Percentiles rank a stretch among this genome's conserved stretches.
phyloP scores from a whole-genome alignment of 805 yeast species.

The Sungouiella blattae region DNA sequence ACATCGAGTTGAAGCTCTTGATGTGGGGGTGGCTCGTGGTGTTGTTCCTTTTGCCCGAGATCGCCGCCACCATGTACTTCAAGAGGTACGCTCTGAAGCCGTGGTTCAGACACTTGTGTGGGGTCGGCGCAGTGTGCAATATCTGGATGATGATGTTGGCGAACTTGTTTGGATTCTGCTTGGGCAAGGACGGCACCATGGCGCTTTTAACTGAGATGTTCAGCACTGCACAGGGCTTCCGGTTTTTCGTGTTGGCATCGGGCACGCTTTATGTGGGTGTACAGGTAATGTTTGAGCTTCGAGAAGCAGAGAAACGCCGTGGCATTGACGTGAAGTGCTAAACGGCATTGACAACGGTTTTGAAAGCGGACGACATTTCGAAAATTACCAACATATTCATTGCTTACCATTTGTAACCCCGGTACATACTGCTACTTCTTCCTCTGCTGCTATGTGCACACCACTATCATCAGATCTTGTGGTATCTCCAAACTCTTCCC shows the following conservation, averaged over 20 bases:
- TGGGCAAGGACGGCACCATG: constrained; percentile 82
- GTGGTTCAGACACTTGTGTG: constrained; percentile 83
- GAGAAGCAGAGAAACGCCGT: constrained; percentile 79
- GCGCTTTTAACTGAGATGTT: constrained; percentile 67
- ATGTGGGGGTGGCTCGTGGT: constrained; percentile 97
- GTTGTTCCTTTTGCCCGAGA: constrained; percentile 82
- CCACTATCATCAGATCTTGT: not conserved
- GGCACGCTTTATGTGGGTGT: constrained; percentile 72
- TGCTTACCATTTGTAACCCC: not conserved
- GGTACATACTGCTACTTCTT: not conserved
- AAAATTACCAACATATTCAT: not conserved
- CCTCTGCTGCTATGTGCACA: not conserved
- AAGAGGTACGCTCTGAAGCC: constrained; percentile 41
- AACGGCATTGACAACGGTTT: no score
- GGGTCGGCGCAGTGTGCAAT: constrained; percentile 81
- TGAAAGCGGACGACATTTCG: no score
- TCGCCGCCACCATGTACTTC: constrained; percentile 51
- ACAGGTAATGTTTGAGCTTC: constrained; percentile 90
- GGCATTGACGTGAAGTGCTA: constrained; percentile 82
- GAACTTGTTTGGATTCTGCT: constrained; percentile 89
- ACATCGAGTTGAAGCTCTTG: constrained; percentile 78
- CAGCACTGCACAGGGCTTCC: constrained; percentile 64
- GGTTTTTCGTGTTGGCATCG: constrained; percentile 60
- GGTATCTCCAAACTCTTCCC: not conserved
- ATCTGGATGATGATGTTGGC: constrained; percentile 99